These are phyloP conservation scores for Camellia lanceoleosa DNA, from an alignment of 148 eudicot genomes.

Conservation along the genomic window DNA sequence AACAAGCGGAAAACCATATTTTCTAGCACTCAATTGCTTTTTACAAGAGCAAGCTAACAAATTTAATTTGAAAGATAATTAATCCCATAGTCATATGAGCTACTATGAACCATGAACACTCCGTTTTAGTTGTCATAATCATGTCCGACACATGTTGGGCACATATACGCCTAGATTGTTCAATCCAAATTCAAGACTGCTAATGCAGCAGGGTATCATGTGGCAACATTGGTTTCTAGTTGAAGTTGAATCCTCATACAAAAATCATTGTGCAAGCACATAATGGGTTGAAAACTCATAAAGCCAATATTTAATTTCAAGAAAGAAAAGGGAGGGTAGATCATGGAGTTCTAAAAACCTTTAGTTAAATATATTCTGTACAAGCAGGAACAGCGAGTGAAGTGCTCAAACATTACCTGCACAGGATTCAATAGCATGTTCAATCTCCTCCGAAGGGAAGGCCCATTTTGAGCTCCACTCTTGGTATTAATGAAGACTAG, in stretches of 20 bases:
- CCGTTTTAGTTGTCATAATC: no score
- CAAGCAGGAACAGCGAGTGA: not conserved
- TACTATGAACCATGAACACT: no score
- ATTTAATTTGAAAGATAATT: no score
- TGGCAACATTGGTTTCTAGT: no score
- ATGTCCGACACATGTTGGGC: not conserved
- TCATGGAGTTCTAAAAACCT: not conserved
- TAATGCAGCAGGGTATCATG: no score
- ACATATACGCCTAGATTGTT: no score
- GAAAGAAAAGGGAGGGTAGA: constrained; percentile 3
- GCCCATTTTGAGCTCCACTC: constrained; percentile 87
- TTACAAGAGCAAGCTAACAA: not conserved
- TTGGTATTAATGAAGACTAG: constrained; percentile 71
- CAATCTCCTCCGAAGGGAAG: constrained; percentile 62
- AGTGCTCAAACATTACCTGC: constrained; percentile 45
- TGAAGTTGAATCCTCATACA: no score
- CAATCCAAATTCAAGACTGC: no score
- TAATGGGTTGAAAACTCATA: not conserved
- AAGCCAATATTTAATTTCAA: not conserved
- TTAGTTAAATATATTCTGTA: not conserved
- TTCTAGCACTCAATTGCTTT: not conserved
- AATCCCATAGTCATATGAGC: no score
- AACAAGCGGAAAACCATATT: not conserved
- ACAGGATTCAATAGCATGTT: constrained; percentile 81
- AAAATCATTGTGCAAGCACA: not conserved